Evolutionary conservation across 257 asterid genomes (phyloP), one percentile per base, ranked within the genome.

Genomic region (Nicotiana tomentosiformis): DNA sequence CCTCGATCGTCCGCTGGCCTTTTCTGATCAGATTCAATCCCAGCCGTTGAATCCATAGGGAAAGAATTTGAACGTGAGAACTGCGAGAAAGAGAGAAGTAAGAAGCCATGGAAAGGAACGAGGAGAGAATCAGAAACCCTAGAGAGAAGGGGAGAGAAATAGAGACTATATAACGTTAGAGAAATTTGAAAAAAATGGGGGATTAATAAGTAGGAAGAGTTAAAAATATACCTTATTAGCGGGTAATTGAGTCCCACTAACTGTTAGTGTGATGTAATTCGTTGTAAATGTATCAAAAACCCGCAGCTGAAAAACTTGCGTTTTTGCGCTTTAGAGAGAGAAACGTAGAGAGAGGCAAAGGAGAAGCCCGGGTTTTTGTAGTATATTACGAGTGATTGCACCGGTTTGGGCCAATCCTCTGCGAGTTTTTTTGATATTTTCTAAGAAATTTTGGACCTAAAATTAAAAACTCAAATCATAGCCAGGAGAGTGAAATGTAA

Each of bases 151-250:
- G 37, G 46, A 5, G 9, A 4, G 30, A 82, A 23, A 8, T 32
- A 30, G 86, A 43, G 89, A 56, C 81, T 76, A 17, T 79, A 23
- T 66, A 17, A 35, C 72, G 77, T 7, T 55, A 65, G 68, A 76
- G 17, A 70, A 84, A 16, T 8, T 49, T 77, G 67, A 37, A 72
- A 77, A 81, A 81, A 72, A 51, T 17, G 5, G 37, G 68, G 56
- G 78, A 81, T 53, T 77, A 81, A 49, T 62, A 84, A 86, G 84
- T 87, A 77, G 88, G 83, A 84, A 86, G 83, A 84, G 88, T 84
- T 82, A 83, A 84, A 87, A 87, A 83, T 20, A 15, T 23, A 90
- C 91, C 95, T 89, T 93, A 89, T 93, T 89, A 94, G 96, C 93
- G 95, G 91, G 93, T 89, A 88, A 91, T 88, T 87, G 90, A 87